Evolutionary conservation across 2,329 filamentous ascomycete species (phyloP).

Genomic region (Westerdykella aurantiaca): DNA sequence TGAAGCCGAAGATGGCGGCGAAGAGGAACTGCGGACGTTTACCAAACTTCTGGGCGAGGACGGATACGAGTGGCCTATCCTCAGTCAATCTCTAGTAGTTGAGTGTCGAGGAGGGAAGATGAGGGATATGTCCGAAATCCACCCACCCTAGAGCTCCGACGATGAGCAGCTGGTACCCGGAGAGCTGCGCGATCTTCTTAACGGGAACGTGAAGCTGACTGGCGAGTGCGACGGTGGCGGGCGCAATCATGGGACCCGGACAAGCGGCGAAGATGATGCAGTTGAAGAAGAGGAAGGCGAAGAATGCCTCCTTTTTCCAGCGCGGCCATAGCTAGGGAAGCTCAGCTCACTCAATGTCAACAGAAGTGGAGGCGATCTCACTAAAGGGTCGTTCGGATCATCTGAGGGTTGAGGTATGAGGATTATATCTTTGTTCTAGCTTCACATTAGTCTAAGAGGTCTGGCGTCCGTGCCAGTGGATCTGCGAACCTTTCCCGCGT

Average conservation of each 20-base stretch:
- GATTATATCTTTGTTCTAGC: conserved; percentile 15
- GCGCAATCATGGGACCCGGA: conserved; percentile 21
- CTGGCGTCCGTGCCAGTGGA: no score
- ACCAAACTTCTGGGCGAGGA: conserved; percentile 33
- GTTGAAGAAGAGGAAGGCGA: conserved; percentile 18
- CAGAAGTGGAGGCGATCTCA: conserved; percentile 1
- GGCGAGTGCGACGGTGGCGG: conserved; percentile 17
- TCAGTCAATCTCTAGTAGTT: not conserved
- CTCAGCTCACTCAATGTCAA: not conserved
- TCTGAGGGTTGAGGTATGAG: conserved; percentile 19
- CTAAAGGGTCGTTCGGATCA: conserved; percentile 21
- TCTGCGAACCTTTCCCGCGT: conserved; percentile 5
- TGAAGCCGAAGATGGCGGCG: conserved; percentile 24
- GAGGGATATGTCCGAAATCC: no score
- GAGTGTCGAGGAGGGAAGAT: not conserved
- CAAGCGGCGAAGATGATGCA: conserved; percentile 22
- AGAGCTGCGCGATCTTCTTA: conserved; percentile 19
- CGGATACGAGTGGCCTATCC: conserved; percentile 23
- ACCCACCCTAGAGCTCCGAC: conserved; percentile 20
- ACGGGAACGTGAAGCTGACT: conserved; percentile 17
- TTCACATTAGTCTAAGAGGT: not conserved
- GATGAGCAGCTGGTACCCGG: conserved; percentile 19
- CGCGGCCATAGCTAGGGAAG: conserved; percentile 15
- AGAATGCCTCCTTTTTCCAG: conserved; percentile 20
- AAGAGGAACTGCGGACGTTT: conserved; percentile 34